Percentiles rank a stretch among this genome's conserved stretches.
These are phyloP conservation scores for Lasiosphaeria miniovina DNA, from an alignment of 495 filamentous ascomycete species.

Conservation along the genomic window DNA sequence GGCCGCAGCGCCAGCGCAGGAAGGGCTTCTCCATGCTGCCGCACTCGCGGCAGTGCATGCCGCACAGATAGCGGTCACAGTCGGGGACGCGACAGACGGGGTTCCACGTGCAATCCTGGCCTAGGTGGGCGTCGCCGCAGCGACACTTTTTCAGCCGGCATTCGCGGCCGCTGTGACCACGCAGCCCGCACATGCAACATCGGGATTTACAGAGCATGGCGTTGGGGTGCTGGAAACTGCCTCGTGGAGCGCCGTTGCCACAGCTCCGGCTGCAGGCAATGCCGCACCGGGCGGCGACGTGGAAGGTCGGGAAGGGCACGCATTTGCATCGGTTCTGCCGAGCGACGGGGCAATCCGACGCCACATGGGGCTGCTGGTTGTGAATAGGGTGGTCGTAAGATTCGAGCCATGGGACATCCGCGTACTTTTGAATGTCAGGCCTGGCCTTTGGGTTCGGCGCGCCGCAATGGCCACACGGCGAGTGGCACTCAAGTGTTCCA, in stretches of 20 bases:
- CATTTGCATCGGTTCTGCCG: conserved; percentile 38
- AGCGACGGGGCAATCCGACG: conserved; percentile 29
- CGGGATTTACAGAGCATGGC: conserved; percentile 36
- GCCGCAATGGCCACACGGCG: conserved; percentile 34
- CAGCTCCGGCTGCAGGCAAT: conserved; percentile 33
- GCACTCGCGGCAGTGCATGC: conserved; percentile 37
- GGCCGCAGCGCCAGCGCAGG: conserved; percentile 29
- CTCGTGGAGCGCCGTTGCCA: conserved; percentile 21
- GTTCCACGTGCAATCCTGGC: conserved; percentile 40
- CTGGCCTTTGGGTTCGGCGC: conserved; percentile 10
- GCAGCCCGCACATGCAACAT: conserved; percentile 42
- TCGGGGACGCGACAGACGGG: conserved; percentile 30
- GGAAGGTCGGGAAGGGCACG: conserved; percentile 35
- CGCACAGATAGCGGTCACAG: conserved; percentile 34
- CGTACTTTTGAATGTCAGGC: background rate
- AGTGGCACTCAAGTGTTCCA: conserved; percentile 18
- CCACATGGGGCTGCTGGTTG: conserved; percentile 19
- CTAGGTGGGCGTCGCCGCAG: conserved; percentile 36
- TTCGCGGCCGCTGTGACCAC: conserved; percentile 33
- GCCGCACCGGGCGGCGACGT: conserved; percentile 28
- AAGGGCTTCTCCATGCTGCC: conserved; percentile 34
- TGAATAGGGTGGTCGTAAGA: background rate
- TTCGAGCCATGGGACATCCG: too few relatives aligned
- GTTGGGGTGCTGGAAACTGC: conserved; percentile 28
- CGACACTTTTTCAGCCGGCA: conserved; percentile 31